Evolutionary conservation across 2,329 filamentous ascomycete species (phyloP).

Genomic region (Penicillium hordei): DNA sequence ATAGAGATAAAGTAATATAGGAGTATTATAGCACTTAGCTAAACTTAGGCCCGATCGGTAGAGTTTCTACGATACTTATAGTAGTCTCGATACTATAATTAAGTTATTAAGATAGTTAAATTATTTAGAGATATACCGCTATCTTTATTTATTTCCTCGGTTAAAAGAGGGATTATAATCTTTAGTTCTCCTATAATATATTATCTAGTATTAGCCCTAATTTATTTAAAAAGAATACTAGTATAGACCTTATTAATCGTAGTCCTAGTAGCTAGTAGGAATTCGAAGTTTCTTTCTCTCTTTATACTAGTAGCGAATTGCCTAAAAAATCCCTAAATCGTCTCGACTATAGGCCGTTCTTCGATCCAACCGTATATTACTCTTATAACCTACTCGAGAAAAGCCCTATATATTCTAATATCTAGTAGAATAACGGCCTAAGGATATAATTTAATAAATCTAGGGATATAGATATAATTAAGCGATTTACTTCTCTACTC

Average conservation of each 20-base stretch:
- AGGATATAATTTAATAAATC: background rate
- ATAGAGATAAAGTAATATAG: slow-evolving; percentile 22
- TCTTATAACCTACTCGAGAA: background rate
- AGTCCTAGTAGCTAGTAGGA: background rate
- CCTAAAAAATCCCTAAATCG: background rate
- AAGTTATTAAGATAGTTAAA: slow-evolving; percentile 19
- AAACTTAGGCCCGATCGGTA: background rate
- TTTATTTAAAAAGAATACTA: background rate
- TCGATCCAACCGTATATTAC: background rate
- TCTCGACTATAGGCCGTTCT: background rate
- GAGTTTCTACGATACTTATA: slow-evolving; percentile 12
- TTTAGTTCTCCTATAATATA: background rate
- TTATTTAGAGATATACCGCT: slow-evolving; percentile 15
- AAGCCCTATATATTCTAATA: background rate
- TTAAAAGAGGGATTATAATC: background rate
- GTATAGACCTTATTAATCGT: background rate
- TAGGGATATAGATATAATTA: background rate
- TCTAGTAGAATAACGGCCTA: background rate
- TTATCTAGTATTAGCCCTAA: background rate
- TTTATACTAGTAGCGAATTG: background rate
- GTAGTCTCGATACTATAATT: slow-evolving; percentile 20
- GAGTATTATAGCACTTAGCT: background rate
- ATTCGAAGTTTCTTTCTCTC: background rate
- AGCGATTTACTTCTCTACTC: background rate
- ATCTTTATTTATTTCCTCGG: slow-evolving; percentile 18